Evolutionary conservation across 2,329 filamentous ascomycete genomes (phyloP), one percentile per base, ranked within the genome.

Genomic region (Fusarium coicis): DNA sequence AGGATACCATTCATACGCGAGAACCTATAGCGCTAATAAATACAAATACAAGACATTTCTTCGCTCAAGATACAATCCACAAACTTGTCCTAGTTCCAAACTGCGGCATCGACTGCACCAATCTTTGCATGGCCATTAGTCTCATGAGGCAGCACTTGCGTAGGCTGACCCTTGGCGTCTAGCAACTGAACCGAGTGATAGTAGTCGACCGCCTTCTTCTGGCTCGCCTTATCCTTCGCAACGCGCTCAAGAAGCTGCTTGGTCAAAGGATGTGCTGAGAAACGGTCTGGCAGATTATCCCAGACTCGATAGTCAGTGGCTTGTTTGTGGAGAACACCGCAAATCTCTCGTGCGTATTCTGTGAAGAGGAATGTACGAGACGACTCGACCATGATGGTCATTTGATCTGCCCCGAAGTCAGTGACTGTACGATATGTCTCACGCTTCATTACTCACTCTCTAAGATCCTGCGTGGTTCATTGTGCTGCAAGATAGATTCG

Each of bases 341-440:
- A 70, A 15, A 34, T 43, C 32, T 66, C 36, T 4, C 68, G 60
- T 4, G 68, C 68, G 11, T 70, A 70, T 4, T 70, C 50, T 2
- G 68, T 70, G 15, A 70, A 70, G 4, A 70, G n/a, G 12, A 70
- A 70, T 5, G 68, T 70, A 12, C 68, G 49, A 0, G 42, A 52
- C 0, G 68, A 52, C 16, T 70, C 66, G 7, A 70, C n/a, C 68
- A 70, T 70, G 30, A 70, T 70, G 0, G 66, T 70, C 65, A 70
- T 69, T 16, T 69, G 67, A 11, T 70, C 67, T 50, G 4, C 0
- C 3, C 3, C 5, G 1, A 4, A 10, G 21, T 49, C 3, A 49
- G 10, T 12, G 10, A 23, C 10, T 16, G 2, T 15, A 4, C 7
- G 1, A 3, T 14, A 3, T 14, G 11, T 26, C 43, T 19, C 18